Evolutionary conservation across 2,329 filamentous ascomycete genomes (phyloP).

Genomic region (Fusarium sp.): DNA sequence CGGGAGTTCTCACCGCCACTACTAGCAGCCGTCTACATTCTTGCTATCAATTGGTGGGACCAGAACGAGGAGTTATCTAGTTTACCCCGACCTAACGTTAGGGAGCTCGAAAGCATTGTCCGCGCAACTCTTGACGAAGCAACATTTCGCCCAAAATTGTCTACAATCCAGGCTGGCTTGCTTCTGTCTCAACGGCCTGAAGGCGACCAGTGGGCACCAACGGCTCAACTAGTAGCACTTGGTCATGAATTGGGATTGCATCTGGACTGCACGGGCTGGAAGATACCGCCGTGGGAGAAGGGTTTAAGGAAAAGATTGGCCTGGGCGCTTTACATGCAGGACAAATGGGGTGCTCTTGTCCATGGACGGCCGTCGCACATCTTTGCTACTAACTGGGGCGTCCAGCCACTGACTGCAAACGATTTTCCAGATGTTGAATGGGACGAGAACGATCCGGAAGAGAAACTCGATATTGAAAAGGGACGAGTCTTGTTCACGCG

Average conservation of each 20-base stretch:
- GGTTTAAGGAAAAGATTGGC: constrained; percentile 87
- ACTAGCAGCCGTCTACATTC: constrained; percentile 84
- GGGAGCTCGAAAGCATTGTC: constrained; percentile 80
- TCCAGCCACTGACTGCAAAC: constrained; percentile 73
- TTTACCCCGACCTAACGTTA: constrained; percentile 78
- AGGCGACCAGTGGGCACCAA: constrained; percentile 86
- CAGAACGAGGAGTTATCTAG: constrained; percentile 76
- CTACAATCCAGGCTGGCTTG: constrained; percentile 83
- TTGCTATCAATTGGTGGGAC: constrained; percentile 92
- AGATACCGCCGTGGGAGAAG: constrained; percentile 89
- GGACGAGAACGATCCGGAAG: constrained; percentile 73
- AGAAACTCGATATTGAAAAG: constrained; percentile 75
- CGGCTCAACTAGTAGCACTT: constrained; percentile 88
- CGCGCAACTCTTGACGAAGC: constrained; percentile 81
- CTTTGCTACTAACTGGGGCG: constrained; percentile 80
- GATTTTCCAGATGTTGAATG: constrained; percentile 83
- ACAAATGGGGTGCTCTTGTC: constrained; percentile 89
- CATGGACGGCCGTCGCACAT: constrained; percentile 88
- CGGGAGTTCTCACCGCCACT: constrained; percentile 82
- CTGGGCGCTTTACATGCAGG: constrained; percentile 95
- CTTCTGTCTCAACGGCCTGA: constrained; percentile 82
- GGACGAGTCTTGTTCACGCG: constrained; percentile 81
- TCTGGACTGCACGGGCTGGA: constrained; percentile 88
- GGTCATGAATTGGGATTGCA: constrained; percentile 91
- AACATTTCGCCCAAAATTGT: constrained; percentile 86